A percentile compares a stretch with the other conserved stretches of the same genome.
These are phyloP conservation scores for Panicum hallii DNA, from an alignment of 202 grass and related monocot genomes.

Conservation along the genomic window DNA sequence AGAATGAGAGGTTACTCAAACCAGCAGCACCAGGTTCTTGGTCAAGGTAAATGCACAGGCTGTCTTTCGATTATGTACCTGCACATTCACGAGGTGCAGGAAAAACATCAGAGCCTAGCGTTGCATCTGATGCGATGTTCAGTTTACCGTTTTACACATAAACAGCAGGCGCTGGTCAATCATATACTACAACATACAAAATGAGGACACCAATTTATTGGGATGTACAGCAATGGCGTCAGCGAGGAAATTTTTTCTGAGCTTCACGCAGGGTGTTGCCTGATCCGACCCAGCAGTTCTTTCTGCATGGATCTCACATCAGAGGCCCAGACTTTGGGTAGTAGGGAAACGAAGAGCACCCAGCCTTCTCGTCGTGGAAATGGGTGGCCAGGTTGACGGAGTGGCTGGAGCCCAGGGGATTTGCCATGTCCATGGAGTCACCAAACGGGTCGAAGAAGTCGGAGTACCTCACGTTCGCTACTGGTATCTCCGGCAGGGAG, in stretches of 20 bases:
- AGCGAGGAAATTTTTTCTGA: background rate
- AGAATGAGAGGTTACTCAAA: background rate
- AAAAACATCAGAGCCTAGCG: slow-evolving; percentile 21
- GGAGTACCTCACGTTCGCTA: slow-evolving; percentile 73
- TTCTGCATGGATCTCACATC: slow-evolving; percentile 41
- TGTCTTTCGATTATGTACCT: slow-evolving; percentile 29
- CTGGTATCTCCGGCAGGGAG: slow-evolving; percentile 85
- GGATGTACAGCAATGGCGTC: slow-evolving; percentile 60
- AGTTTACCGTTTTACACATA: slow-evolving; percentile 46
- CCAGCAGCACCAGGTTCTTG: background rate
- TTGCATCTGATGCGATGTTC: slow-evolving; percentile 40
- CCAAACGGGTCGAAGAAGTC: slow-evolving; percentile 75
- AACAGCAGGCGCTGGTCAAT: slow-evolving; percentile 19
- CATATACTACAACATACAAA: slow-evolving; percentile 49
- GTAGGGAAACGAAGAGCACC: slow-evolving; percentile 46
- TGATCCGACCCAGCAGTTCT: slow-evolving; percentile 29
- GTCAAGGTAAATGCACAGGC: background rate
- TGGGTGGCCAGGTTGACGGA: slow-evolving; percentile 45
- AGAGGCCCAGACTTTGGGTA: slow-evolving; percentile 55
- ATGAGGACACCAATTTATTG: slow-evolving; percentile 64
- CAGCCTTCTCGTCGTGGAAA: slow-evolving; percentile 58
- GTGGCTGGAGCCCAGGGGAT: slow-evolving; percentile 47
- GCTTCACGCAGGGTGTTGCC: background rate
- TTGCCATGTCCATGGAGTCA: slow-evolving; percentile 61
- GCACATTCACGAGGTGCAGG: slow-evolving; percentile 10